Percentiles rank a stretch among this genome's conserved stretches.
Evolutionary conservation across 805 yeast species (phyloP).

Genomic region (Starmerella asiatica): DNA sequence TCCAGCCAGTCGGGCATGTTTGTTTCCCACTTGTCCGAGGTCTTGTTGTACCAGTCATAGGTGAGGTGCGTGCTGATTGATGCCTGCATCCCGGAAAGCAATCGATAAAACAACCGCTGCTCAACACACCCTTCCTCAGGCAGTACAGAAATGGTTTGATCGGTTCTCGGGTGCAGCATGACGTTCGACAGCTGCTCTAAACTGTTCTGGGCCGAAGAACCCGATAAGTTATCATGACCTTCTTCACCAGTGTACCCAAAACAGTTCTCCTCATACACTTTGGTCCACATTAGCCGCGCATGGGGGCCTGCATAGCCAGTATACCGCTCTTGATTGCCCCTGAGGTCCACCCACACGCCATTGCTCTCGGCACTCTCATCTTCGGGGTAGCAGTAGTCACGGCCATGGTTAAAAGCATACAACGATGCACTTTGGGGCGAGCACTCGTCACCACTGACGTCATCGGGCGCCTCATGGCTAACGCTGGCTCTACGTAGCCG

Average conservation of each 20-base stretch:
- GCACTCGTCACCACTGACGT: constrained; percentile 15
- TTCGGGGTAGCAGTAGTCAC: constrained; percentile 32
- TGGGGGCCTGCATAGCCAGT: constrained; percentile 94
- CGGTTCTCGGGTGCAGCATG: constrained; percentile 18
- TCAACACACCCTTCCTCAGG: constrained; percentile 54
- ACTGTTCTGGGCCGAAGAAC: not conserved
- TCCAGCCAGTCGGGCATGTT: constrained; percentile 69
- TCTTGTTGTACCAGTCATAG: constrained; percentile 60
- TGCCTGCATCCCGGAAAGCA: constrained; percentile 89
- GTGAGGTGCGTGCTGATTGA: constrained; percentile 87
- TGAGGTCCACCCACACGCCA: constrained; percentile 66
- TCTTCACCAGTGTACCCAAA: constrained; percentile 37
- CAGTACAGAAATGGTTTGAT: constrained; percentile 14
- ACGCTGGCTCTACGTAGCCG: constrained; percentile 30
- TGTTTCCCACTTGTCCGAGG: constrained; percentile 72
- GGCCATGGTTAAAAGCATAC: constrained; percentile 6
- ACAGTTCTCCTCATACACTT: constrained; percentile 85
- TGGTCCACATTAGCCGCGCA: constrained; percentile 82
- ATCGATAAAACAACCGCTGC: constrained; percentile 72
- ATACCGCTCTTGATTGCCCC: constrained; percentile 86
- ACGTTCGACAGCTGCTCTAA: constrained; percentile 7
- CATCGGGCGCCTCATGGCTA: constrained; percentile 21
- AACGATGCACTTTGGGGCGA: constrained; percentile 18
- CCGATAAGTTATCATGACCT: not conserved
- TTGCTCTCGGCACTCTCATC: constrained; percentile 27